Evolutionary conservation across 2,329 filamentous ascomycete genomes (phyloP), one percentile per base, ranked within the genome.

Genomic region (Fusarium clavum): DNA sequence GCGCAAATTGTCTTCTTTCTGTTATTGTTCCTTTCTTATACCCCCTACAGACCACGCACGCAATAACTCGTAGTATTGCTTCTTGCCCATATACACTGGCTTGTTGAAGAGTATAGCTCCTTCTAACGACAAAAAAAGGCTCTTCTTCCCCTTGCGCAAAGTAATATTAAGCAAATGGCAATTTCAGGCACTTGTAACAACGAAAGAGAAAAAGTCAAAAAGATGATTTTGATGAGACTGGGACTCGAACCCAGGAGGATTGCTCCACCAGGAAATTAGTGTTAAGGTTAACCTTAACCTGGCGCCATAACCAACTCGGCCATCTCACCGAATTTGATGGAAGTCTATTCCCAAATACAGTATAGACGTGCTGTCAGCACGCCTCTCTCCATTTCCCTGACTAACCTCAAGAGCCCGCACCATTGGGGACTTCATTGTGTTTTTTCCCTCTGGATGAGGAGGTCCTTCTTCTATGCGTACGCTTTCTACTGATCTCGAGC

Each of bases 181-280:
- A 44, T 22, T 44, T 5, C 10, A 41, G 24, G 3, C 8, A 5
- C 3, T 48, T 8, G 5, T 2, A 92, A 1, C 88, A 27, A 12
- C 16, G 16, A 38, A 25, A n/a, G 2, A 1, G 0, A 22, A 43
- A n/a, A 52, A 30, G 13, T 3, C 18, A 64, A 66, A 67, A 67
- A 54, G 5, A 3, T 30, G 3, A 25, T 0, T 2, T 46, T 67
- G 64, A 67, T 67, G 63, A 67, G 64, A 67, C 64, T 67, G 64
- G 64, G 64, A 67, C 64, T 67, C 63, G 64, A 67, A 67, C 64
- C 64, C 64, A 67, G 64, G 64, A 67, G 64, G 64, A 67, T 67
- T 67, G 64, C 64, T 67, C 64, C 64, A 67, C 47, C 64, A 67
- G 64, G 64, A 67, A 67, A 49, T 62, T 56, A 46, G 46, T 67